Percentiles rank a stretch among this genome's conserved stretches.
phyloP scores from a whole-genome alignment of 805 yeast species.

The Hanseniaspora jakobsenii region DNA sequence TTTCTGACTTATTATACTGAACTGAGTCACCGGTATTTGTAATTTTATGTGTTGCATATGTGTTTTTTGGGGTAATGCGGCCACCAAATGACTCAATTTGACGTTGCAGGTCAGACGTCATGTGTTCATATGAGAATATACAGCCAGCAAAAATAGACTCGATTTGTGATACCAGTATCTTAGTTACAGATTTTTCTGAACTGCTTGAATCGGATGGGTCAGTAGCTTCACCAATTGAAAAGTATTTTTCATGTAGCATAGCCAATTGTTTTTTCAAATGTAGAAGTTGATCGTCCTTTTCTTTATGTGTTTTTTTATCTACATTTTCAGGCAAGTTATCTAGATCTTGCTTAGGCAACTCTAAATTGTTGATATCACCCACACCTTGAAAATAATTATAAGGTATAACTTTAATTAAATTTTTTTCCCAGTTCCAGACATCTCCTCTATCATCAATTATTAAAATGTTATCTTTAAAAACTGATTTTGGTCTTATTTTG shows the following conservation, averaged over 20 bases:
- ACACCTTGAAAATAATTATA: slow-evolving; percentile 93
- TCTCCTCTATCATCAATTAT: slow-evolving; percentile 96
- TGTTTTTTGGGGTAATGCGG: slow-evolving; percentile 6
- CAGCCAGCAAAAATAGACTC: neutral
- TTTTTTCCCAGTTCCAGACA: slow-evolving; percentile 96
- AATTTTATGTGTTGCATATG: slow-evolving; percentile 7
- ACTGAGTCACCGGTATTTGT: neutral
- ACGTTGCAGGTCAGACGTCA: slow-evolving; percentile 12
- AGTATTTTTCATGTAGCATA: slow-evolving; percentile 1
- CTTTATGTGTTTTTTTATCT: slow-evolving; percentile 29
- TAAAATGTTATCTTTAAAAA: slow-evolving; percentile 91
- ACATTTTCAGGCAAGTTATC: slow-evolving; percentile 21
- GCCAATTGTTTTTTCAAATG: slow-evolving; percentile 19
- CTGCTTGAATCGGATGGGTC: neutral
- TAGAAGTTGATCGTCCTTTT: slow-evolving; percentile 27
- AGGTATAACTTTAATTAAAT: slow-evolving; percentile 83
- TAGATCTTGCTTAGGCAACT: slow-evolving; percentile 45
- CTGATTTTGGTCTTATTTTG: slow-evolving; percentile 90
- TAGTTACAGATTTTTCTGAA: neutral
- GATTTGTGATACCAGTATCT: slow-evolving; percentile 3
- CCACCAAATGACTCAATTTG: slow-evolving; percentile 15
- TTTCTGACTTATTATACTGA: neutral
- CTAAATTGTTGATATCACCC: slow-evolving; percentile 91
- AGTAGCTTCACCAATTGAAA: neutral
- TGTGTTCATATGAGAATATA: slow-evolving; percentile 3